phyloP scores from a whole-genome alignment of 2,329 filamentous ascomycete species.

The Xylaria sp. region DNA sequence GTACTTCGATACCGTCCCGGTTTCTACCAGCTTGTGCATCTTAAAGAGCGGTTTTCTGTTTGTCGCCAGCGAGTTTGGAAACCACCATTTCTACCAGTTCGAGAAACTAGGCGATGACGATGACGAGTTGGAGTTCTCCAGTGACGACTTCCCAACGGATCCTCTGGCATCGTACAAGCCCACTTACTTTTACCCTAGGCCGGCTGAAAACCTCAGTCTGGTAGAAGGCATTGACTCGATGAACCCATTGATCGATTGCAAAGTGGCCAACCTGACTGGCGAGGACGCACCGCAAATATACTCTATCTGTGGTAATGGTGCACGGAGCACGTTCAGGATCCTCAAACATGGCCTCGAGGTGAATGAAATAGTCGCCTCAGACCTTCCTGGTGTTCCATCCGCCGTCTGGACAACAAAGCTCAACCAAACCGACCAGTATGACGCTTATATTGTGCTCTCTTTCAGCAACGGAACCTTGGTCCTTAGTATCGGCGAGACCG shows the following conservation, averaged over 20 bases:
- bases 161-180: constrained; percentile 72
- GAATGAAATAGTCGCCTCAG: constrained; percentile 92
- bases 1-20: constrained; percentile 95
- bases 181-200: constrained; percentile 82
- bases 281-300: constrained; percentile 98
- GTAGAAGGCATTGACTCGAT: constrained; percentile 85
- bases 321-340: constrained; percentile 86
- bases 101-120: constrained; percentile 96
- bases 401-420: constrained; percentile 96
- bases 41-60: constrained; percentile 95
- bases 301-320: constrained; percentile 84
- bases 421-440: constrained; percentile 77
- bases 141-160: constrained; percentile 80
- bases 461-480: constrained; percentile 90
- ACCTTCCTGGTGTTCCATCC: constrained; percentile 83
- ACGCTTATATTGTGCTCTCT: constrained; percentile 94
- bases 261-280: constrained; percentile 85
- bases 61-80: constrained; percentile 87
- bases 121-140: constrained; percentile 82
- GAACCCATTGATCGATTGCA: constrained; percentile 89
- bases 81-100: constrained; percentile 95
- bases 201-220: constrained; percentile 78
- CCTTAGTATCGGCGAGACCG: constrained; percentile 92
- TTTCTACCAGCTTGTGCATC: constrained; percentile 86
- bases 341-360: constrained; percentile 93